Base-by-base conservation (phyloP, 2,329 filamentous ascomycete species). In the Aspergillus sp. region DNA sequence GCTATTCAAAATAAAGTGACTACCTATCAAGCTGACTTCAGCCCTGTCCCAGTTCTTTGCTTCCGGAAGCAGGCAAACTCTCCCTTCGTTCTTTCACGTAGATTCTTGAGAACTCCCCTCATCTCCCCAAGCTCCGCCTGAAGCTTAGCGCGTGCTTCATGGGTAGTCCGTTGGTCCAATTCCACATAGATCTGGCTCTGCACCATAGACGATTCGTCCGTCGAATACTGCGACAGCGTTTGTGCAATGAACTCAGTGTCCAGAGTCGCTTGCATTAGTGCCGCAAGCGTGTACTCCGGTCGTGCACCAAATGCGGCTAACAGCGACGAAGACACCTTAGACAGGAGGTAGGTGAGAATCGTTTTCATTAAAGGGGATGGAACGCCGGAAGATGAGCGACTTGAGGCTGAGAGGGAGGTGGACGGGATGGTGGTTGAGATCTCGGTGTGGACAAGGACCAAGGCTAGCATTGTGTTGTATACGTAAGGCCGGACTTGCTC, bases 221-320 rank as follows among this genome's bases (percentile, higher is more conserved):
- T 93, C 0, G 88, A 93, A 68, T 94, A 98, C 57, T 90, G 85
- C 51, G 82, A 87, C 30, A 98, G 78, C 4, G 91, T 96, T 73
- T 98, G 93, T 1, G 90, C 88, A 49, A 97, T 84, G 63, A 98
- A 97, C 69, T 98, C 93, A 1, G 96, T 90, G 62, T 98, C 93
- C 1, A 98, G 81, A 0, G 93, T 98, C 1, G 94, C 94, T 70
- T 98, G 94, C 84, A 97, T 95, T 44, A 98, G 80, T 5, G 87
- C 85, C 4, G 85, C 77, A 0, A 98, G 82, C 1, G 83, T 79
- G 70, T 93, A 97, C 17, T 75, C 75, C 4, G 76, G 67, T 5
- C 85, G 82, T 32, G 75, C 65, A 66, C 79, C 75, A 75, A 97
- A 95, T 0, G 88, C 84, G 23, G 85, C 80, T 13, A 96, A 82